These are phyloP conservation scores for Cryptosporidium viatorum DNA, from an alignment of 169 alveolate genomes.

Conservation along the genomic window DNA sequence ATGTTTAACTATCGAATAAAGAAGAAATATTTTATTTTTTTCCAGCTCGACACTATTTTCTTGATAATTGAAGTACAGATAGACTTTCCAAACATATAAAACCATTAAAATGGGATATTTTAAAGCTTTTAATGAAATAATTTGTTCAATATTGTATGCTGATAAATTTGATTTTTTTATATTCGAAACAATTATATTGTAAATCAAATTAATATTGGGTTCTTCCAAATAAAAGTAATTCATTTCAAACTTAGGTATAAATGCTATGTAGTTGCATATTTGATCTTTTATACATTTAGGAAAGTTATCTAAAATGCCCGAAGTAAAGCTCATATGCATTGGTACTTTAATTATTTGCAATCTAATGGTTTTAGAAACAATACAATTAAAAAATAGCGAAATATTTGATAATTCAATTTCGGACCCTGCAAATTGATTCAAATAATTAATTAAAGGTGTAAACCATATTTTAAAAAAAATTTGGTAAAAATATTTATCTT, in stretches of 20 bases:
- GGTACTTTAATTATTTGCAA: background rate
- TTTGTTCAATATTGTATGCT: background rate
- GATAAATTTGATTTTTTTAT: background rate
- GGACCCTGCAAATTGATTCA: background rate
- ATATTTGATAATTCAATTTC: background rate
- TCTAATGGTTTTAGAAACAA: background rate
- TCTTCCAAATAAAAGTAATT: background rate
- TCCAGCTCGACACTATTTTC: background rate
- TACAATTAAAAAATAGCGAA: slow-evolving; percentile 1
- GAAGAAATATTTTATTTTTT: background rate
- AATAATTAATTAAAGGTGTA: slow-evolving; percentile 13
- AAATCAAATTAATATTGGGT: background rate
- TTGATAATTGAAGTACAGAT: background rate
- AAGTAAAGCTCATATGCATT: background rate
- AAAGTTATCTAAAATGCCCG: background rate
- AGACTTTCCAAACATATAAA: background rate
- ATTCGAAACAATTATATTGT: background rate
- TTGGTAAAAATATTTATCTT: background rate
- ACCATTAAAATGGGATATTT: slow-evolving; percentile 10
- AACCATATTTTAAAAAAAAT: slow-evolving; percentile 38
- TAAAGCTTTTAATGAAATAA: background rate
- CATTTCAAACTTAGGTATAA: background rate
- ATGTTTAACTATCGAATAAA: background rate
- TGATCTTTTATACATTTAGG: background rate
- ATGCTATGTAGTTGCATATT: slow-evolving; percentile 8